These are phyloP conservation scores for Lecanicillium sp. DNA, from an alignment of 2,329 filamentous ascomycete genomes.

Conservation along the genomic window DNA sequence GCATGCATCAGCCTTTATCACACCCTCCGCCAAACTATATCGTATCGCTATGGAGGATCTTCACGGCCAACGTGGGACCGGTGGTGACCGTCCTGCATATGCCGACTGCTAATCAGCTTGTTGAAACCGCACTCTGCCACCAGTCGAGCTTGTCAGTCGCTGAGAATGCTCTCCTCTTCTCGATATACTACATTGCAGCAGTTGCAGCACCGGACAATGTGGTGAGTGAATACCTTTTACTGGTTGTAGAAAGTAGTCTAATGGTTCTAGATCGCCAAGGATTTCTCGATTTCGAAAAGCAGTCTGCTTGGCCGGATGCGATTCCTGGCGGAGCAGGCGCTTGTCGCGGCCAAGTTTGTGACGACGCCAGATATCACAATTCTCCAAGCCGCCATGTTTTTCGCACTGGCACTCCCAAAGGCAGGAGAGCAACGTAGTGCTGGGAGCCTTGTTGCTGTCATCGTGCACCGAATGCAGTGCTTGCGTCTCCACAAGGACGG, in stretches of 20 bases:
- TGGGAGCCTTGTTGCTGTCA: background rate
- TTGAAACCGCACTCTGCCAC: constrained; percentile 3
- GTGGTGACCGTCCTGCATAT: constrained; percentile 1
- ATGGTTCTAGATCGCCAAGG: background rate
- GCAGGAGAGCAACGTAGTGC: constrained; percentile 4
- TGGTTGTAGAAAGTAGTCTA: no score
- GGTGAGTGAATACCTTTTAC: no score
- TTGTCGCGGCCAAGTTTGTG: constrained; percentile 10
- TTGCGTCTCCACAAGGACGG: constrained; percentile 10
- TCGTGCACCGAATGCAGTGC: constrained; percentile 2
- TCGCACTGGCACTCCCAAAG: constrained; percentile 5
- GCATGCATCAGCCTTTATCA: background rate
- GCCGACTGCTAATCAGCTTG: constrained; percentile 1
- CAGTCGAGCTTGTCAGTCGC: background rate
- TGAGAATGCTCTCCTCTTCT: constrained; percentile 3
- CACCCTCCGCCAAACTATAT: constrained; percentile 8
- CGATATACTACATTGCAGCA: constrained; percentile 3
- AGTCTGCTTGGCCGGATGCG: constrained; percentile 9
- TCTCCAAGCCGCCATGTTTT: constrained; percentile 1
- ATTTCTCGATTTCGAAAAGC: constrained; percentile 1
- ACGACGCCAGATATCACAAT: background rate
- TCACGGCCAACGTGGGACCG: constrained; percentile 7
- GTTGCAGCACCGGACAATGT: background rate
- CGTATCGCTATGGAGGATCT: constrained; percentile 3
- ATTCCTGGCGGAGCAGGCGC: constrained; percentile 7